A percentile compares a stretch with the other conserved stretches of the same genome.
Evolutionary conservation across 2,329 filamentous ascomycete genomes (phyloP).

Genomic region (Phialocephala subalpina): DNA sequence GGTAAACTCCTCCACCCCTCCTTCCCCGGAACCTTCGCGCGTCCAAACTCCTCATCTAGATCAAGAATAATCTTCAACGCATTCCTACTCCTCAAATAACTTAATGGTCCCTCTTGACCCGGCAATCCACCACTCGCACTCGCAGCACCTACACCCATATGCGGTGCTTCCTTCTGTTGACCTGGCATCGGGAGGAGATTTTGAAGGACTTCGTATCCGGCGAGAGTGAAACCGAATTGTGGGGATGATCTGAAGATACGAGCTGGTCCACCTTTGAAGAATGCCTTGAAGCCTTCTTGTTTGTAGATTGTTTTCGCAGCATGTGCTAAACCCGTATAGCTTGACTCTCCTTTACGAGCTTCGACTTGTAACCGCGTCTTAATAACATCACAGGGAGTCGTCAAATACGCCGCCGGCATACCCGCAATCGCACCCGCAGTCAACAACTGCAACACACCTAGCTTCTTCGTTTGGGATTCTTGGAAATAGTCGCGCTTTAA

Average conservation of each 20-base stretch:
- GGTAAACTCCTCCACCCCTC: constrained; percentile 41
- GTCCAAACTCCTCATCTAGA: constrained; percentile 91
- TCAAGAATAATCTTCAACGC: constrained; percentile 96
- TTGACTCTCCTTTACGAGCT: constrained; percentile 90
- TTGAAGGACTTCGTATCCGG: constrained; percentile 93
- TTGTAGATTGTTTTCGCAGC: constrained; percentile 83
- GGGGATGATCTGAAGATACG: constrained; percentile 95
- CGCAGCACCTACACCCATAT: constrained; percentile 69
- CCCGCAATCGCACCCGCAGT: constrained; percentile 94
- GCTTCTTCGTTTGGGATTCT: constrained; percentile 85
- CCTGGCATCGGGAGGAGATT: constrained; percentile 82
- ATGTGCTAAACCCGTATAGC: constrained; percentile 88
- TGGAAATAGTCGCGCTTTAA: constrained; percentile 94
- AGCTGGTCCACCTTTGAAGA: constrained; percentile 98
- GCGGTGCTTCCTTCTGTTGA: constrained; percentile 52
- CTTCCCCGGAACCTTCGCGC: constrained; percentile 38
- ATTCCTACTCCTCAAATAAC: constrained; percentile 80
- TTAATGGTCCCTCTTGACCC: constrained; percentile 47
- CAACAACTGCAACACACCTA: constrained; percentile 89
- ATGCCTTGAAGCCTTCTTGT: constrained; percentile 93
- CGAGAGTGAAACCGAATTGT: constrained; percentile 97
- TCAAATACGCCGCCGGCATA: constrained; percentile 93
- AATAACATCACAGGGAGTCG: constrained; percentile 98
- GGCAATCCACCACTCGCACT: constrained; percentile 58
- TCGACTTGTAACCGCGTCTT: constrained; percentile 98